A percentile compares a stretch with the other conserved stretches of the same genome.
Conservation (phyloP, 1,284 basidiomycete species). For the Vanrija sp. region DNA sequence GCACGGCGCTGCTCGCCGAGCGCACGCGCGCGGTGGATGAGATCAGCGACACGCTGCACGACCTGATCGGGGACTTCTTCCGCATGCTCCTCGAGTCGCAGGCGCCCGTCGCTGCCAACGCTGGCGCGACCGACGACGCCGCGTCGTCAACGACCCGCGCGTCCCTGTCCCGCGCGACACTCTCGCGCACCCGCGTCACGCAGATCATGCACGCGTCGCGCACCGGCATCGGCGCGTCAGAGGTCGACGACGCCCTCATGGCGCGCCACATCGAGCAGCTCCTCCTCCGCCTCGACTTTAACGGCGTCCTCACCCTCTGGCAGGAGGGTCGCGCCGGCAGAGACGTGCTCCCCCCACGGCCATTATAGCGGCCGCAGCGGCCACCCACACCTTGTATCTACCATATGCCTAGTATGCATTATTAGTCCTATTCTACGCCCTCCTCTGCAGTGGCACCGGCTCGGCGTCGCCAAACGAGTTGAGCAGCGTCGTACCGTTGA, state of each 20-base stretch:
- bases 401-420: background rate
- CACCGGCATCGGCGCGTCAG: conserved; percentile 55
- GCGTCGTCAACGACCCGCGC: conserved; percentile 8
- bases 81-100: conserved; percentile 61
- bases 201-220: conserved; percentile 60
- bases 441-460: conserved; percentile 7
- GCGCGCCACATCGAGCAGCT: conserved; percentile 78
- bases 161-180: conserved; percentile 20
- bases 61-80: conserved; percentile 73
- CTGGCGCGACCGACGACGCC: conserved; percentile 29
- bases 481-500: conserved; percentile 60
- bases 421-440: background rate
- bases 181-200: conserved; percentile 58
- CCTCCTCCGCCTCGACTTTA: conserved; percentile 77
- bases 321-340: conserved; percentile 10
- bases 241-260: conserved; percentile 54
- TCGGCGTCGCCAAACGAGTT: conserved; percentile 14
- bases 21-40: conserved; percentile 55
- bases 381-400: no score
- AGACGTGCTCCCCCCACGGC: background rate
- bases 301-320: conserved; percentile 66
- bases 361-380: no score
- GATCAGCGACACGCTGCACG: conserved; percentile 66
- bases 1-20: conserved; percentile 52
- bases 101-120: conserved; percentile 51